A percentile compares a stretch with the other conserved stretches of the same genome.
phyloP scores from a whole-genome alignment of 1,139 yeast genomes.

The Yamadazyma sp. region DNA sequence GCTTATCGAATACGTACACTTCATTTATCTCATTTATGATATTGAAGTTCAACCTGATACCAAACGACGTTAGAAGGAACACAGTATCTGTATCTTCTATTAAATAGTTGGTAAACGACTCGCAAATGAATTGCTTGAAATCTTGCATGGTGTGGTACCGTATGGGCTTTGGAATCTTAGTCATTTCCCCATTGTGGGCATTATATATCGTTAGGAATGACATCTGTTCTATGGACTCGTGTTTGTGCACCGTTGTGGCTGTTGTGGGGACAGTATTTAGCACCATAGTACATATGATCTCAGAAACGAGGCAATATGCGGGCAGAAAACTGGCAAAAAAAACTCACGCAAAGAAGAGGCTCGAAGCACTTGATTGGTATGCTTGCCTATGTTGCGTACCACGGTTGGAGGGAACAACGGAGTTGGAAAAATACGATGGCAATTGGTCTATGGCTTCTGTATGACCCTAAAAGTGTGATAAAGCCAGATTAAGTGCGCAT shows the following conservation, averaged over 20 bases:
- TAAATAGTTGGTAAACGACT: conserved; percentile 26
- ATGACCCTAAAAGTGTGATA: neutral
- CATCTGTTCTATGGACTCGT: conserved; percentile 12
- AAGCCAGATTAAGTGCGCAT: neutral
- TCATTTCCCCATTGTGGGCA: conserved; percentile 38
- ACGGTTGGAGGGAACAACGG: too few relatives aligned
- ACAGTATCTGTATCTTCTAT: conserved; percentile 48
- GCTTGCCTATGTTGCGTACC: too few relatives aligned
- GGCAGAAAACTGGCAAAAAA: too few relatives aligned
- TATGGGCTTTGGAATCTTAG: conserved; percentile 43
- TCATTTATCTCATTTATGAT: conserved; percentile 49
- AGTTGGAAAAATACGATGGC: neutral
- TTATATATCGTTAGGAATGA: conserved; percentile 37
- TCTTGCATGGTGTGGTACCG: conserved; percentile 44
- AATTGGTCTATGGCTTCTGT: neutral
- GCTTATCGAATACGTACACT: conserved; percentile 60
- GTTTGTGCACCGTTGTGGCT: conserved; percentile 4
- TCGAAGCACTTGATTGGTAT: too few relatives aligned
- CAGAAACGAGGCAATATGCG: too few relatives aligned
- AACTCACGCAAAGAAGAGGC: too few relatives aligned
- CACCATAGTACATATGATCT: conserved; percentile 6
- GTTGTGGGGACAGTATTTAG: conserved; percentile 4
- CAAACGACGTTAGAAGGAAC: conserved; percentile 65
- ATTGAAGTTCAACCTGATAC: conserved; percentile 56
- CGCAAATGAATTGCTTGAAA: conserved; percentile 40